A percentile compares a stretch with the other conserved stretches of the same genome.
Conservation (phyloP, 495 filamentous ascomycete genomes). For the Aspergillus carlsbadensis region DNA sequence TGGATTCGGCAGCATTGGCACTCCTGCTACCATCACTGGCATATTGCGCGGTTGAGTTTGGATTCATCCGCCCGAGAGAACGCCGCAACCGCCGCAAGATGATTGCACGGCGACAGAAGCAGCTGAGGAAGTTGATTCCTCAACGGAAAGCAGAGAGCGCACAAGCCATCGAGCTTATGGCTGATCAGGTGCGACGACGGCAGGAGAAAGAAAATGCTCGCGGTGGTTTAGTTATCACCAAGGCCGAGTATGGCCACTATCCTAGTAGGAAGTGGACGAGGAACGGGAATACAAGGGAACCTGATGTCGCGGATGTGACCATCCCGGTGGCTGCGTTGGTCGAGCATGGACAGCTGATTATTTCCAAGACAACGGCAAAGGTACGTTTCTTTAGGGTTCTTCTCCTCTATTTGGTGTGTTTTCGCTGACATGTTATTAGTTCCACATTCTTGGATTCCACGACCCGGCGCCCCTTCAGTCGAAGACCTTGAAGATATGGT, state of each 20-base stretch:
- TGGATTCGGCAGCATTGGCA: conserved; percentile 37
- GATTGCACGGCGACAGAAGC: conserved; percentile 36
- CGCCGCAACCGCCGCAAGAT: conserved; percentile 34
- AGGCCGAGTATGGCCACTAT: conserved; percentile 44
- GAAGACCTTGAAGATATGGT: conserved; percentile 55
- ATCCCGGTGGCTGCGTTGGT: conserved; percentile 49
- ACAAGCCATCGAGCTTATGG: conserved; percentile 53
- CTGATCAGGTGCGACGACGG: conserved; percentile 45
- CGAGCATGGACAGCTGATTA: conserved; percentile 46
- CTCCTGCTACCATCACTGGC: conserved; percentile 47
- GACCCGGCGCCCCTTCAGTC: conserved; percentile 53
- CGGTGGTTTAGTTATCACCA: conserved; percentile 39
- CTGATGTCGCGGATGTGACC: conserved; percentile 44
- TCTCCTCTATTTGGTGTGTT: background rate
- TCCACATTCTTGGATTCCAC: conserved; percentile 55
- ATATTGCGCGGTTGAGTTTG: conserved; percentile 51
- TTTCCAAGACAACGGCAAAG: conserved; percentile 41
- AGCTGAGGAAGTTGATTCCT: conserved; percentile 41
- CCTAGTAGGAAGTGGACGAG: conserved; percentile 27
- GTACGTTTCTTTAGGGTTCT: conserved; percentile 21
- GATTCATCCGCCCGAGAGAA: conserved; percentile 43
- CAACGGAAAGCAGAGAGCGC: conserved; percentile 47
- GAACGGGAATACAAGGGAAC: conserved; percentile 20
- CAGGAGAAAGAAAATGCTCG: conserved; percentile 41
- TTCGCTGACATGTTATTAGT: conserved; percentile 30